A percentile compares a stretch with the other conserved stretches of the same genome.
phyloP scores from a whole-genome alignment of 1,284 basidiomycete genomes.

The Cryptococcus neoformans region DNA sequence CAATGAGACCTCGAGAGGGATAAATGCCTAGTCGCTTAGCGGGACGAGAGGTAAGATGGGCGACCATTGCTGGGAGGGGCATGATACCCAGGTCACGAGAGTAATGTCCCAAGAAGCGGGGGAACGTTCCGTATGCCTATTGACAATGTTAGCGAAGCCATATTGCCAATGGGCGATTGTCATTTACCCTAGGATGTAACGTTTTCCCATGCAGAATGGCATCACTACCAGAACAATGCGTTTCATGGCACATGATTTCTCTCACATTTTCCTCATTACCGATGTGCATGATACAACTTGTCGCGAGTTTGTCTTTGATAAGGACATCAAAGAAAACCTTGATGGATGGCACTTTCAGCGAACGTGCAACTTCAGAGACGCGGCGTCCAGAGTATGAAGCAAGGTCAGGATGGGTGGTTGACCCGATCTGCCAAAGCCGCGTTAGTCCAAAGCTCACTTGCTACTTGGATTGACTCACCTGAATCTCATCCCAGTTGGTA shows the following conservation, averaged over 20 bases:
- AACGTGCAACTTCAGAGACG: slow-evolving; percentile 24
- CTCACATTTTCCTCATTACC: slow-evolving; percentile 48
- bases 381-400: slow-evolving; percentile 19
- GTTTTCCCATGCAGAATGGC: slow-evolving; percentile 38
- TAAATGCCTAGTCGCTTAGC: slow-evolving; percentile 42
- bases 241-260: slow-evolving; percentile 38
- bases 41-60: slow-evolving; percentile 45
- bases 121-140: slow-evolving; percentile 44
- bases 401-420: slow-evolving; percentile 24
- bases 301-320: slow-evolving; percentile 37
- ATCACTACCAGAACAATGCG: slow-evolving; percentile 42
- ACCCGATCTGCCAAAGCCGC: slow-evolving; percentile 24
- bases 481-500: slow-evolving; percentile 42
- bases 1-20: slow-evolving; percentile 34
- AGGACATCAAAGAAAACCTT: slow-evolving; percentile 41
- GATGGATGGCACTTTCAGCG: slow-evolving; percentile 14
- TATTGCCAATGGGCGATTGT: not conserved
- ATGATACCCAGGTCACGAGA: slow-evolving; percentile 30
- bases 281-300: slow-evolving; percentile 44
- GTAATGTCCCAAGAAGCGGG: slow-evolving; percentile 39
- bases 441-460: not conserved
- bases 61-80: slow-evolving; percentile 33
- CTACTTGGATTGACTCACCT: slow-evolving; percentile 21
- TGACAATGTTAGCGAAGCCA: not conserved
- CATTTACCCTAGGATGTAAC: slow-evolving; percentile 31